Evolutionary conservation across 208 protist genomes (phyloP).

Genomic region (Crithidia acanthocephali): DNA sequence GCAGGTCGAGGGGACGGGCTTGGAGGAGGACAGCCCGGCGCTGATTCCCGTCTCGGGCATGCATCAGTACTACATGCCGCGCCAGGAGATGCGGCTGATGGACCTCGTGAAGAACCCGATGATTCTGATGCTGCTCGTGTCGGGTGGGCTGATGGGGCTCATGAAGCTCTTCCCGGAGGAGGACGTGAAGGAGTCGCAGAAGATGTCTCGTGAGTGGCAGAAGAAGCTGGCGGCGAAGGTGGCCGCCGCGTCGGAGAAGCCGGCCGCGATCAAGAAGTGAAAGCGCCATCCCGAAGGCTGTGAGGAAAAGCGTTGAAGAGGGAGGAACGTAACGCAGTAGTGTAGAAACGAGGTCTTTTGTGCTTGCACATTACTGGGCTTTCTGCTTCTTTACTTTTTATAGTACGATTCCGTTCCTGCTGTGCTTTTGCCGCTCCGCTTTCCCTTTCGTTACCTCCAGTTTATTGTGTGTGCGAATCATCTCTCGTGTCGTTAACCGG

Average conservation of each 20-base stretch:
- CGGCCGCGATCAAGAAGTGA: slow-evolving; percentile 14
- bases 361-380: too few species aligned
- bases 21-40: slow-evolving; percentile 70
- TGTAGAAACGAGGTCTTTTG: background rate
- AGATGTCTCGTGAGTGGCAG: slow-evolving; percentile 67
- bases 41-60: slow-evolving; percentile 57
- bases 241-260: slow-evolving; percentile 24
- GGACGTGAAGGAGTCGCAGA: slow-evolving; percentile 68
- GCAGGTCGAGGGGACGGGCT: slow-evolving; percentile 64
- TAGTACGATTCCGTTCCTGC: too few species aligned
- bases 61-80: slow-evolving; percentile 79
- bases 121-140: slow-evolving; percentile 83
- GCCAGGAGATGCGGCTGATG: slow-evolving; percentile 70
- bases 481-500: too few species aligned
- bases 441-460: too few species aligned
- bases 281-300: background rate
- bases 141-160: slow-evolving; percentile 56
- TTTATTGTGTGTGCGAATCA: too few species aligned
- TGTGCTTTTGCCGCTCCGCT: too few species aligned
- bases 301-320: background rate
- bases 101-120: slow-evolving; percentile 79
- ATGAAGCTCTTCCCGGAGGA: slow-evolving; percentile 86
- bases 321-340: background rate
- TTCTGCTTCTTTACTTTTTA: too few species aligned
- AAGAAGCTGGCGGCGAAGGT: slow-evolving; percentile 51